phyloP scores from a whole-genome alignment of 176 grass and related monocot species.

The Zea luxurians region DNA sequence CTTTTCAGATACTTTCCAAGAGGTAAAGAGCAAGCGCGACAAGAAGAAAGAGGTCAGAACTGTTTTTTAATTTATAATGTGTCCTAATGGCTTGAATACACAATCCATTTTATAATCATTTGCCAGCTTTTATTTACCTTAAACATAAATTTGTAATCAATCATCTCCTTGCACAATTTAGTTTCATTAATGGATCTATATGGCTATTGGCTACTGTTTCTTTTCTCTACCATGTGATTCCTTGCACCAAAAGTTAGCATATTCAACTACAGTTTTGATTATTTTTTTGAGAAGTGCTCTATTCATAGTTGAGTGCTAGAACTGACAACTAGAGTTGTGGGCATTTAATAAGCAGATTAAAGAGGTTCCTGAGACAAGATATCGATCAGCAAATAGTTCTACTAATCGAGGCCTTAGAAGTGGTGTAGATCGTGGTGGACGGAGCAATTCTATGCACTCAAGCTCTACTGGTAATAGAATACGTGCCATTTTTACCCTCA shows the following conservation, averaged over 20 bases:
- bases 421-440: slow-evolving; percentile 58
- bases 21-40: slow-evolving; percentile 83
- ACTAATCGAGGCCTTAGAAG: slow-evolving; percentile 62
- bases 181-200: slow-evolving; percentile 15
- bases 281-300: slow-evolving; percentile 15
- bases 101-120: slow-evolving; percentile 3
- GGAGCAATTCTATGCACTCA: slow-evolving; percentile 55
- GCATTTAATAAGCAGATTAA: slow-evolving; percentile 58
- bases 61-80: slow-evolving; percentile 4
- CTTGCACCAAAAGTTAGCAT: slow-evolving; percentile 6
- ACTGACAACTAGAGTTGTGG: slow-evolving; percentile 29
- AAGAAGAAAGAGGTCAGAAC: slow-evolving; percentile 82
- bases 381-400: slow-evolving; percentile 62
- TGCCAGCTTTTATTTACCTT: slow-evolving; percentile 19
- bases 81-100: not conserved
- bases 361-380: slow-evolving; percentile 70
- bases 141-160: slow-evolving; percentile 6
- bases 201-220: not conserved
- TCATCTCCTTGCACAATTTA: not conserved
- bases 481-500: slow-evolving; percentile 8
- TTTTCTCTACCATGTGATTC: not conserved
- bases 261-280: slow-evolving; percentile 1
- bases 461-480: slow-evolving; percentile 62
- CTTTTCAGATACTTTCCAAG: slow-evolving; percentile 78
- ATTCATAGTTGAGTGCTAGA: slow-evolving; percentile 12